Percentiles rank a stretch among this genome's conserved stretches.
Conservation (phyloP, 2,329 filamentous ascomycete genomes). For the Fusarium sacchari region DNA sequence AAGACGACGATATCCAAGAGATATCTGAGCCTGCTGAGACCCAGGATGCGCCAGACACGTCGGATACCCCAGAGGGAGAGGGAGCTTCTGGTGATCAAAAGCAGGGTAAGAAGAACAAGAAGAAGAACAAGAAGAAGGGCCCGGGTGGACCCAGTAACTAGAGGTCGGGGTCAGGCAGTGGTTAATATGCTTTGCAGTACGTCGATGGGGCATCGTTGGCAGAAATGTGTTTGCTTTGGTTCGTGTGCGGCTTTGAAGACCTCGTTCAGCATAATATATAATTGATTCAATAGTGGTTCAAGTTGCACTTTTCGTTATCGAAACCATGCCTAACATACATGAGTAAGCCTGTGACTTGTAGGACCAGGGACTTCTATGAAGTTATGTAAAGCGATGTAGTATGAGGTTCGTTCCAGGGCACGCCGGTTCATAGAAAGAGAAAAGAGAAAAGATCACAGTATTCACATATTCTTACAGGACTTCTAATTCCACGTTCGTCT, state of each 20-base stretch:
- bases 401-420: neutral
- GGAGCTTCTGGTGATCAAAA: slow-evolving; percentile 30
- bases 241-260: neutral
- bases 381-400: neutral
- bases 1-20: slow-evolving; percentile 12
- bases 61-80: slow-evolving; percentile 27
- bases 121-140: slow-evolving; percentile 44
- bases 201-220: neutral
- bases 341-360: neutral
- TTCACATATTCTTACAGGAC: neutral
- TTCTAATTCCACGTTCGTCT: neutral
- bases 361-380: neutral
- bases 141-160: slow-evolving; percentile 27
- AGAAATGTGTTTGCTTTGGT: neutral
- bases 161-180: neutral
- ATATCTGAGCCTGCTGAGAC: slow-evolving; percentile 23
- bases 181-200: neutral
- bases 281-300: neutral
- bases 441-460: neutral
- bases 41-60: slow-evolving; percentile 17
- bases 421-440: too few species aligned
- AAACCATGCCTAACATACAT: neutral
- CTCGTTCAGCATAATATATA: neutral
- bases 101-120: slow-evolving; percentile 39
- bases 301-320: neutral